A percentile compares a stretch with the other conserved stretches of the same genome.
phyloP scores from a whole-genome alignment of 148 eudicot genomes.

The Persicaria maculosa region DNA sequence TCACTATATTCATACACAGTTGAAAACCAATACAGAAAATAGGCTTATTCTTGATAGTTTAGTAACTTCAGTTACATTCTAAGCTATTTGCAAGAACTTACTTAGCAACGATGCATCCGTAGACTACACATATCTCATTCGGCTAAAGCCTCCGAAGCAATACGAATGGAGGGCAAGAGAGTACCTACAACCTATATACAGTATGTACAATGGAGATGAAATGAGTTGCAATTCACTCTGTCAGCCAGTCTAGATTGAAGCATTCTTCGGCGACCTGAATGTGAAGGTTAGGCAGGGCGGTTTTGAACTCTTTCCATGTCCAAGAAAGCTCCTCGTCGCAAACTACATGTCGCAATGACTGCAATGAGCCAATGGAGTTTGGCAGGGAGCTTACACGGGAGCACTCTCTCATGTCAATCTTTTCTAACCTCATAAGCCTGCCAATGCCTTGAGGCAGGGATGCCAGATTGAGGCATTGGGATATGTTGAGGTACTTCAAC shows the following conservation, averaged over 20 bases:
- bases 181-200: neutral
- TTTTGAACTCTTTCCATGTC: conserved; percentile 49
- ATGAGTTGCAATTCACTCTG: conserved; percentile 21
- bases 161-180: neutral
- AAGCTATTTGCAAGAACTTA: neutral
- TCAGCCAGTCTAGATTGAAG: conserved; percentile 63
- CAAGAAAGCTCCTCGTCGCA: conserved; percentile 70
- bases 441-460: conserved; percentile 52
- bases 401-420: conserved; percentile 82
- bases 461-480: conserved; percentile 53
- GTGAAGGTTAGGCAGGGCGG: conserved; percentile 29
- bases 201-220: neutral
- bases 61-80: neutral
- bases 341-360: conserved; percentile 43
- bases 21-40: too few relatives aligned
- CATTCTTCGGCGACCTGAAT: conserved; percentile 64
- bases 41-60: too few relatives aligned
- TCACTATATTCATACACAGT: too few relatives aligned
- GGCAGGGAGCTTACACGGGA: conserved; percentile 44
- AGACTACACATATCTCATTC: neutral
- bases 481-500: conserved; percentile 60
- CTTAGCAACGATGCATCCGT: neutral
- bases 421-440: conserved; percentile 42
- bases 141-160: neutral
- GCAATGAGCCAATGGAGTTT: conserved; percentile 16